These are phyloP conservation scores for Akanthomyces lecanii DNA, from an alignment of 2,329 filamentous ascomycete species.

Conservation along the genomic window DNA sequence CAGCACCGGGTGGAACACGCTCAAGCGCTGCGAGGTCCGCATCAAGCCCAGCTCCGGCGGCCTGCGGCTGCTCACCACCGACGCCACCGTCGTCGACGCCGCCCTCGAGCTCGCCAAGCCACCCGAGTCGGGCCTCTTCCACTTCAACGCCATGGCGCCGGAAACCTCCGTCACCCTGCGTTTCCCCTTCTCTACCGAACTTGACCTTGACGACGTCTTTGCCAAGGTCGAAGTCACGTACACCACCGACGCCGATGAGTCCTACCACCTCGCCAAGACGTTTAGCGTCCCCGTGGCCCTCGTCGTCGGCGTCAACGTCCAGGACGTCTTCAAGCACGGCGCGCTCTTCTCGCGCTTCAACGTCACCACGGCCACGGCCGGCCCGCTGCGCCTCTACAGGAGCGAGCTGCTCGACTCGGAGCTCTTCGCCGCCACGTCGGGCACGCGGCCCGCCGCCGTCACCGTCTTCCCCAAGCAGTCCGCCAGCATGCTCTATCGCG, in stretches of 20 bases:
- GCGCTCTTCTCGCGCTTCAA: slow-evolving; percentile 86
- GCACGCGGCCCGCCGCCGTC: slow-evolving; percentile 47
- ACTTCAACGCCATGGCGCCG: slow-evolving; percentile 43
- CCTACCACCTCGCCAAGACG: slow-evolving; percentile 33
- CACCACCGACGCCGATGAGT: slow-evolving; percentile 57
- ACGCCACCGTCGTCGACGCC: slow-evolving; percentile 48
- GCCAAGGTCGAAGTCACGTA: slow-evolving; percentile 75
- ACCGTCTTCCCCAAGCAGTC: slow-evolving; percentile 78
- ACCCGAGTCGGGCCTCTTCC: slow-evolving; percentile 51
- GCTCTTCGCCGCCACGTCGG: slow-evolving; percentile 61
- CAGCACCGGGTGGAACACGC: slow-evolving; percentile 68
- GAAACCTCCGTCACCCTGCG: slow-evolving; percentile 52
- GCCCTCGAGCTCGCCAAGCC: slow-evolving; percentile 42
- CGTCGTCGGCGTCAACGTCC: slow-evolving; percentile 89
- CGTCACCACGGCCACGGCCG: slow-evolving; percentile 72
- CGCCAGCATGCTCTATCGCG: slow-evolving; percentile 74
- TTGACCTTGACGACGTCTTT: slow-evolving; percentile 65
- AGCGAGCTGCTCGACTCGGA: slow-evolving; percentile 69
- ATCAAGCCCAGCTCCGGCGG: slow-evolving; percentile 63
- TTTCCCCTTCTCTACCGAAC: slow-evolving; percentile 81
- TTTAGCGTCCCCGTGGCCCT: slow-evolving; percentile 71
- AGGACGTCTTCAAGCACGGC: slow-evolving; percentile 86
- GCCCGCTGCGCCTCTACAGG: slow-evolving; percentile 69
- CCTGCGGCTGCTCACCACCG: slow-evolving; percentile 57
- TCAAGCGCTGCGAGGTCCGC: slow-evolving; percentile 55